Base-by-base conservation (phyloP, 2,329 filamentous ascomycete species). In the Aspergillus tubingensis region DNA sequence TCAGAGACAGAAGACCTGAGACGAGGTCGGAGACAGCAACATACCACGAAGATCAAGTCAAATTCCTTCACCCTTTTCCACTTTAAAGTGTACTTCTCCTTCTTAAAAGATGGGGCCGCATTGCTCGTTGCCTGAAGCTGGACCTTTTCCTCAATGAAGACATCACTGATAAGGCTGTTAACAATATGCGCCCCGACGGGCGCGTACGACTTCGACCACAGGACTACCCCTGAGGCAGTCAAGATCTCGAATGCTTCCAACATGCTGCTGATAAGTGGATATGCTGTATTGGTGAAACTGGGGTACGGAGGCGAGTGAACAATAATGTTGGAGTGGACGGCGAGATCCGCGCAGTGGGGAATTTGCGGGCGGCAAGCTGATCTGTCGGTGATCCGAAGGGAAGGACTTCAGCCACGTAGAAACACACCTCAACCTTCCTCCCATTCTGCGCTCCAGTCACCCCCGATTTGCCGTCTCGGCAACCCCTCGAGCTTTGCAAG, bases 161-260 rank as follows among this genome's bases (percentile, higher is more conserved):
- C 91, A 78, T 98, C 92, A 75, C 89, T 88, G 78, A 99, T 97
- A 77, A 99, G 89, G 81, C 87, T 90, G 82, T 99, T 97, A 82
- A 99, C 88, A 66, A 97, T 83, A 69, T 90, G 88, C 47, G 91
- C 86, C 74, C 88, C 92, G 73, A 96, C 87, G 2, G 89, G 85
- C 57, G 89, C 87, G 76, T 94, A 96, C 25, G 88, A 89, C 74
- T 91, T 89, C 63, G 94, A 97, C 95, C 95, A 99, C 58, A 99
- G 86, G 60, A 99, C 95, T 64, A 99, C 93, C 59, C 95, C 95
- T 3, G 93, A 96, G 39, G 94, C 96, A 62, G 94, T 97, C 63
- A 99, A 79, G 67, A 99, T 95, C 79, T 99, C 94, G 76, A 99
- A 99, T 15, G 91, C 90, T 81, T 99, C 95, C 79, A 99, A 81